These are phyloP conservation scores for Penicillium janthinellum DNA, from an alignment of 2,329 filamentous ascomycete species.

Conservation along the genomic window DNA sequence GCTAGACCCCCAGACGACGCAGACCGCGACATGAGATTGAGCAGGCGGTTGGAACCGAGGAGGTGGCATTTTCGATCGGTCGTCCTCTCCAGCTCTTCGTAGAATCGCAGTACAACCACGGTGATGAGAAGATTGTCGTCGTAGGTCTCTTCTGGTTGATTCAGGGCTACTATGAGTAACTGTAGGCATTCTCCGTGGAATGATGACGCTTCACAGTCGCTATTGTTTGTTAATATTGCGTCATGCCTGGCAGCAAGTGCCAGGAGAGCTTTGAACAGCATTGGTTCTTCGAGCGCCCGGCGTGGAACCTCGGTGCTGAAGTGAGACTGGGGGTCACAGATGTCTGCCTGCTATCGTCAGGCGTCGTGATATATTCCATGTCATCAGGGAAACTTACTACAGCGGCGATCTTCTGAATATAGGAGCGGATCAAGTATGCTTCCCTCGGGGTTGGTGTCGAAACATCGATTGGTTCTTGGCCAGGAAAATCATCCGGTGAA, in stretches of 20 bases:
- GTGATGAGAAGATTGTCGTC: constrained; percentile 52
- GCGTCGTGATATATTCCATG: not conserved
- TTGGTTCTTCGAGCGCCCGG: constrained; percentile 48
- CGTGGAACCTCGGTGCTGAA: constrained; percentile 52
- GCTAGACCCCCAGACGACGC: constrained; percentile 43
- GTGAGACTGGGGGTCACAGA: constrained; percentile 37
- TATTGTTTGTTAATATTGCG: constrained; percentile 39
- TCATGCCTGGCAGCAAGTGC: constrained; percentile 50
- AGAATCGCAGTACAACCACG: constrained; percentile 52
- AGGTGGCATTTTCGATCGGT: constrained; percentile 41
- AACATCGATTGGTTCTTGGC: not conserved
- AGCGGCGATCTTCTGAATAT: constrained; percentile 13
- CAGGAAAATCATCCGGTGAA: not conserved
- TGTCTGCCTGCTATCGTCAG: constrained; percentile 30
- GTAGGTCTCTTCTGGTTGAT: constrained; percentile 45
- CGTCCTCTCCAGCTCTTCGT: constrained; percentile 45
- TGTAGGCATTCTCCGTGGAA: constrained; percentile 52
- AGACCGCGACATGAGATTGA: constrained; percentile 42
- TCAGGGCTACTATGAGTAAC: constrained; percentile 50
- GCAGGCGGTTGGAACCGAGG: constrained; percentile 40
- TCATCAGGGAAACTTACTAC: constrained; percentile 1
- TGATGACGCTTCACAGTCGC: constrained; percentile 45
- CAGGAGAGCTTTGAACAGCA: constrained; percentile 51
- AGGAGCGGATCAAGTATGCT: constrained; percentile 13
- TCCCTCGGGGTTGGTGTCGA: constrained; percentile 3